A percentile compares a stretch with the other conserved stretches of the same genome.
Evolutionary conservation across 169 alveolate species (phyloP).

Genomic region (Theileria sp.): DNA sequence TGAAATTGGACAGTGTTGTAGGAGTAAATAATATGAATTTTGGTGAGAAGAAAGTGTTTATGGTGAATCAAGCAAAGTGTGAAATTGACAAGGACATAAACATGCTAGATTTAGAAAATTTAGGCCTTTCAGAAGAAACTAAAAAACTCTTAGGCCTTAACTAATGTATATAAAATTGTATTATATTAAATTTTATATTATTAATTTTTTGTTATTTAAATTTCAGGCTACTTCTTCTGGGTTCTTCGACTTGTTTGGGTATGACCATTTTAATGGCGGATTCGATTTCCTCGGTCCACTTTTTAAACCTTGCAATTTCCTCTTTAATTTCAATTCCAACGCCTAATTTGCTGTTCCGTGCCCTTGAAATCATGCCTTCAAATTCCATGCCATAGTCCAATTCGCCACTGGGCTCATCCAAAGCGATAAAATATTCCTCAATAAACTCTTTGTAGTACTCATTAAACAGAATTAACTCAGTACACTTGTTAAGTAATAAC

Average conservation of each 20-base stretch:
- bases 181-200: background rate
- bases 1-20: no score
- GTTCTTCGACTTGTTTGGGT: background rate
- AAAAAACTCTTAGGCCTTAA: slow-evolving; percentile 45
- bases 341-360: background rate
- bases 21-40: no score
- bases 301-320: background rate
- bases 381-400: slow-evolving; percentile 3
- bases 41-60: background rate
- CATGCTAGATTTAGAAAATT: slow-evolving; percentile 27
- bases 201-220: background rate
- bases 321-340: background rate
- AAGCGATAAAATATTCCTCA: slow-evolving; percentile 29
- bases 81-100: background rate
- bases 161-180: background rate
- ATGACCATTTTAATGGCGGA: background rate
- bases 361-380: background rate
- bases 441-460: slow-evolving; percentile 27
- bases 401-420: background rate
- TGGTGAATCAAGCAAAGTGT: background rate
- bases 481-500: slow-evolving; percentile 19
- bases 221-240: background rate
- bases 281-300: background rate
- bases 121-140: slow-evolving; percentile 52
- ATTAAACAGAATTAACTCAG: slow-evolving; percentile 21